Evolutionary conservation across 805 yeast genomes (phyloP).

Genomic region (Candida orba): DNA sequence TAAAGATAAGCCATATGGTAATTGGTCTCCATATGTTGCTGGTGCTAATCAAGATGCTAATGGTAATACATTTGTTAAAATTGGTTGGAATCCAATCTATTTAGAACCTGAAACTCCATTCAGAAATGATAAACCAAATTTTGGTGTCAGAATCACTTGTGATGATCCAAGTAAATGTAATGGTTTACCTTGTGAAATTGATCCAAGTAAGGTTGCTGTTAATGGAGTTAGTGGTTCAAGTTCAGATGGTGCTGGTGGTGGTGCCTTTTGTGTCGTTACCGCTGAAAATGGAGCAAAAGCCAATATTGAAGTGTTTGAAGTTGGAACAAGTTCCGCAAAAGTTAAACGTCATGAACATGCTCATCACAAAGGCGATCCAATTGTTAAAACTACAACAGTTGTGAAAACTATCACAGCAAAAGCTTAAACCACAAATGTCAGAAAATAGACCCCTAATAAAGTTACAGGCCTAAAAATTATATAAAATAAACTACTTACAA

Average conservation of each 20-base stretch:
- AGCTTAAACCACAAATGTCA: background rate
- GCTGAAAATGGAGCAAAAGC: constrained; percentile 60
- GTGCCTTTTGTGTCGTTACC: constrained; percentile 78
- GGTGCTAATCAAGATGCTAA: constrained; percentile 75
- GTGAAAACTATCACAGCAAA: constrained; percentile 5
- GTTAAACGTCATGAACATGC: constrained; percentile 12
- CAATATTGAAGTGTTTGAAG: constrained; percentile 60
- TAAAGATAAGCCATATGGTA: constrained; percentile 60
- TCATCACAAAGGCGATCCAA: constrained; percentile 2
- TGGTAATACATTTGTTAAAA: constrained; percentile 71
- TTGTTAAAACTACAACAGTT: constrained; percentile 9
- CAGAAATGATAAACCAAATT: constrained; percentile 47
- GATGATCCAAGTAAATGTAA: constrained; percentile 60
- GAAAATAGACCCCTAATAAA: too few species aligned
- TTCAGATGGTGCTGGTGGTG: constrained; percentile 54
- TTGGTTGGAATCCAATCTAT: constrained; percentile 89
- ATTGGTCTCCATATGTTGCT: constrained; percentile 92
- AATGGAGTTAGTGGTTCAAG: constrained; percentile 41
- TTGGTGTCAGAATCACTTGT: constrained; percentile 71
- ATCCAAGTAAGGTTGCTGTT: constrained; percentile 56
- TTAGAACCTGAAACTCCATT: constrained; percentile 52
- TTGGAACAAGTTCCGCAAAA: background rate
- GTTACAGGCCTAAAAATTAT: too few species aligned
- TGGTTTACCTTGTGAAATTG: constrained; percentile 78
- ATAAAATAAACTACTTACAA: too few species aligned